These are phyloP conservation scores for Solanum chilense DNA, from an alignment of 257 asterid genomes.

Conservation along the genomic window DNA sequence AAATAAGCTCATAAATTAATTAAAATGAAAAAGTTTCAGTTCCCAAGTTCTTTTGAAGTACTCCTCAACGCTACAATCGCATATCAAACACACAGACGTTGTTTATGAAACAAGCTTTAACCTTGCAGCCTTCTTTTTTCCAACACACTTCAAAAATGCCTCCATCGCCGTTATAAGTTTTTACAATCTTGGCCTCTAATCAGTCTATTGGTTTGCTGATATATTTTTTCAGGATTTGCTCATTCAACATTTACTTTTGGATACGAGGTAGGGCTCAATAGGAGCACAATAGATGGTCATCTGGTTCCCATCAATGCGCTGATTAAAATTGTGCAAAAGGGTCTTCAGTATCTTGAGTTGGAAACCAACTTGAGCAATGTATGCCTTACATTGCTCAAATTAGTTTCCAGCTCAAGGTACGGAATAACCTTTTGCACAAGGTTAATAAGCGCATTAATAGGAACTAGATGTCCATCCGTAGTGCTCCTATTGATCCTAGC, in stretches of 20 bases:
- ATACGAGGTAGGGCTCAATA: neutral
- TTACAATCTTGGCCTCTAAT: constrained; percentile 8
- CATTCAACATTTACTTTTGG: neutral
- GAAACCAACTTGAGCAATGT: neutral
- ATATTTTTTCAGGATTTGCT: too few relatives aligned
- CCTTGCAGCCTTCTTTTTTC: too few relatives aligned
- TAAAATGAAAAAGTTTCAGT: too few relatives aligned
- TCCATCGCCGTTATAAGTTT: too few relatives aligned
- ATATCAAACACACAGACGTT: constrained; percentile 79
- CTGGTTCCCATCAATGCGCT: too few relatives aligned
- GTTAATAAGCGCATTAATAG: constrained; percentile 79
- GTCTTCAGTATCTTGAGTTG: too few relatives aligned
- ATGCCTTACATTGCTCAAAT: constrained; percentile 43
- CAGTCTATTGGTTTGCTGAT: too few relatives aligned
- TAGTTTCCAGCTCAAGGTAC: constrained; percentile 80
- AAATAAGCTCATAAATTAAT: too few relatives aligned
- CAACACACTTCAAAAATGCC: too few relatives aligned
- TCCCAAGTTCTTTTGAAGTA: too few relatives aligned
- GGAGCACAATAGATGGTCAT: too few relatives aligned
- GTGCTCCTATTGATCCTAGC: constrained; percentile 60
- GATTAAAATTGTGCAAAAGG: too few relatives aligned
- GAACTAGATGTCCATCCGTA: constrained; percentile 76
- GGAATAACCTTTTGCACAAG: constrained; percentile 87
- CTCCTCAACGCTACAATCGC: constrained; percentile 37
- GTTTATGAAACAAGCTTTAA: constrained; percentile 37